Evolutionary conservation across 441 rosid species (phyloP), one percentile per base, ranked within the genome.

Genomic region (Croton laevigatus): DNA sequence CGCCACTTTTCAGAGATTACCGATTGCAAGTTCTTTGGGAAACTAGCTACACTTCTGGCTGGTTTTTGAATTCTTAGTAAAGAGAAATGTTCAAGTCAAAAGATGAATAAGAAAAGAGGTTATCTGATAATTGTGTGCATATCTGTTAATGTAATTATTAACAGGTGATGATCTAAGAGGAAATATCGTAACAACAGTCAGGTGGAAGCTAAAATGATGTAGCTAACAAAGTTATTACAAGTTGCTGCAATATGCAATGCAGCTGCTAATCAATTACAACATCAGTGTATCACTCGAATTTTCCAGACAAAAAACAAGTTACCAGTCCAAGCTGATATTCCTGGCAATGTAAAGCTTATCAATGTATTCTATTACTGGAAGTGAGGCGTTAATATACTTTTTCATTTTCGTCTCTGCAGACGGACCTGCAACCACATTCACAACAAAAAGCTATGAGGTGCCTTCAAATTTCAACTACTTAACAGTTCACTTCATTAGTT

Each of bases 251-350:
- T 19, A 13, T 1, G 19, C 64, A 44, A 22, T 22, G 60, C 32
- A 27, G 32, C 32, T 27, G 32, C 32, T n/a, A 2, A 27, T 27
- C 32, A 27, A 27, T 27, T 27, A 45, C 27, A 49, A 37, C 32
- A 23, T 54, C 62, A 14, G 19, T 63, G 46, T 66, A 20, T 16
- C 67, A n/a, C 32, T 8, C 17, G 68, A 64, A 27, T 55, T 14
- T 64, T 44, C 60, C 32, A 16, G 14, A 13, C 32, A 61, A 49
- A 42, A 58, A 37, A 13, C 5, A 49, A 62, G n/a, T 89, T 78
- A 95, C 97, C 98, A 93, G 65, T 96, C 98, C 76, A 96, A 82
- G 76, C 69, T 78, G 66, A 93, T 91, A 45, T 87, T 83, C 83
- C 97, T 86, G 69, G 90, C 79, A 23, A 81, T 76, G 77, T 84